A percentile compares a stretch with the other conserved stretches of the same genome.
Conservation (phyloP, 306 rosid species). For the Echinosophora koreensis region DNA sequence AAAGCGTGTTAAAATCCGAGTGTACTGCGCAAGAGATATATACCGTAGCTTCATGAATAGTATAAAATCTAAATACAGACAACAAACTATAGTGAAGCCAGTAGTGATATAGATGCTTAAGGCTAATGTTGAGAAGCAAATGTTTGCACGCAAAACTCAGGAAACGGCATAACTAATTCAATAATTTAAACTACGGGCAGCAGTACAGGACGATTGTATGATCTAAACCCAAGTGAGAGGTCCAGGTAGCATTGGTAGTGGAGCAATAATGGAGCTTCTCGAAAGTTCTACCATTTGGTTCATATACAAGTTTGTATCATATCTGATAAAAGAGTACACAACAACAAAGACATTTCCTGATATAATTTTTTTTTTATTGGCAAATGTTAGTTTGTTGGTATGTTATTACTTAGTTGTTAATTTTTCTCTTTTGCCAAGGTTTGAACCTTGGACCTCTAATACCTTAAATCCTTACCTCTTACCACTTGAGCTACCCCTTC, state of each 20-base stretch:
- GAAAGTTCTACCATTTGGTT: slow-evolving; percentile 1
- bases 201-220: background rate
- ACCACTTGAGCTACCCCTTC: no score
- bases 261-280: background rate
- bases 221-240: background rate
- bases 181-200: background rate
- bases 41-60: background rate
- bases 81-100: background rate
- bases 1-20: background rate
- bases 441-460: no score
- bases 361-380: no score
- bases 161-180: background rate
- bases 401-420: no score
- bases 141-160: background rate
- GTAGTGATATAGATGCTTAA: background rate
- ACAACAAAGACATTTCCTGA: background rate
- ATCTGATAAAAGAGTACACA: no score
- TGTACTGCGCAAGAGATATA: slow-evolving; percentile 22
- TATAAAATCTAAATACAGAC: background rate
- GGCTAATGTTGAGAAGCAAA: background rate
- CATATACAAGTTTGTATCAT: no score
- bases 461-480: no score
- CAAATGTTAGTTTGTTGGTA: no score
- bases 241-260: no score
- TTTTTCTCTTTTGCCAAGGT: no score